Evolutionary conservation across 495 filamentous ascomycete genomes (phyloP).

Genomic region (Neurospora tetraspora): DNA sequence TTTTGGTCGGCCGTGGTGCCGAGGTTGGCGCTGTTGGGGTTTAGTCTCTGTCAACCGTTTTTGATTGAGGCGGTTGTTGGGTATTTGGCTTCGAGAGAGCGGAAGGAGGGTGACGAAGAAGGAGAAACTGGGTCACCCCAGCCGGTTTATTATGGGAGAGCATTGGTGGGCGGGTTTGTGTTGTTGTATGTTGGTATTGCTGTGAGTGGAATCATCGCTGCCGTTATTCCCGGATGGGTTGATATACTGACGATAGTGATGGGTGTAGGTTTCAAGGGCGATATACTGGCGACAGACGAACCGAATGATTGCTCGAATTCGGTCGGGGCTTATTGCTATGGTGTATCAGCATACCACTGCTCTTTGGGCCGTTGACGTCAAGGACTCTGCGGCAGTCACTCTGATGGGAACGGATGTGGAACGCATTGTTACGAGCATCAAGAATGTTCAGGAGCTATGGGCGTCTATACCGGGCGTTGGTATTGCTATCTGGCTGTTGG

Average conservation of each 20-base stretch:
- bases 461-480: constrained; percentile 43
- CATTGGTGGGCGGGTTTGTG: constrained; percentile 44
- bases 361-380: constrained; percentile 30
- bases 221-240: background rate
- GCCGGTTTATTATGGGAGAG: constrained; percentile 28
- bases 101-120: background rate
- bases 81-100: background rate
- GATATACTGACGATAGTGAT: background rate
- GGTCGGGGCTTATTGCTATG: constrained; percentile 43
- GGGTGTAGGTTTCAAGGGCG: constrained; percentile 9
- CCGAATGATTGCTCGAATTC: constrained; percentile 40
- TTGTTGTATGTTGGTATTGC: constrained; percentile 48
- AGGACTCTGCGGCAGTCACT: constrained; percentile 46
- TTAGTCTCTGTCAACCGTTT: constrained; percentile 9
- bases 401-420: constrained; percentile 49
- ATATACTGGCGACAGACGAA: constrained; percentile 36
- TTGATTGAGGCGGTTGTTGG: constrained; percentile 2
- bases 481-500: constrained; percentile 47
- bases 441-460: constrained; percentile 30
- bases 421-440: constrained; percentile 18
- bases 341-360: constrained; percentile 44
- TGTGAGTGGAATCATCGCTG: constrained; percentile 11
- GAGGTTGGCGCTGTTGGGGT: constrained; percentile 5
- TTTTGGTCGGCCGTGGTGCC: constrained; percentile 3
- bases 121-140: background rate